Evolutionary conservation across 768 basidiomycete genomes (phyloP).

Genomic region (Suillus ampliporus): DNA sequence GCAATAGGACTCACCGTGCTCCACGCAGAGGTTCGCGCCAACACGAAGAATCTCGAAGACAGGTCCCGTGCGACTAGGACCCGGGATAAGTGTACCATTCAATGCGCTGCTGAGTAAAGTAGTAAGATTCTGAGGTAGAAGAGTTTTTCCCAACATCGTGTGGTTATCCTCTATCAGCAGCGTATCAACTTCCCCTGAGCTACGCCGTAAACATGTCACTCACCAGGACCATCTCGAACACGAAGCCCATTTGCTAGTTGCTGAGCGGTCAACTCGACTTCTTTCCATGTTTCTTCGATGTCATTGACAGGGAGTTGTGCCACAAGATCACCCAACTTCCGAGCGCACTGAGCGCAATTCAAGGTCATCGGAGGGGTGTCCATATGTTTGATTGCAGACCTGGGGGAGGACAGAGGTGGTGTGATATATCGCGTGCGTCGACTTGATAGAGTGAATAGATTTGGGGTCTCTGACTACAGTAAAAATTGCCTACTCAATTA

Average conservation of each 20-base stretch:
- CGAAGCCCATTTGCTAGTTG: conserved; percentile 68
- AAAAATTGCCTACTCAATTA: conserved; percentile 1
- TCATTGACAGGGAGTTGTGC: conserved; percentile 38
- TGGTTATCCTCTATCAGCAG: conserved; percentile 67
- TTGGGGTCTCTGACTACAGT: background rate
- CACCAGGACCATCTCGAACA: conserved; percentile 57
- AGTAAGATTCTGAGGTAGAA: conserved; percentile 68
- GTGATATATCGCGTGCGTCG: background rate
- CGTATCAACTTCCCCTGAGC: conserved; percentile 21
- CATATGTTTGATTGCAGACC: conserved; percentile 21
- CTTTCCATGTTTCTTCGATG: conserved; percentile 50
- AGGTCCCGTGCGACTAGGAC: conserved; percentile 50
- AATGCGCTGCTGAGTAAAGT: conserved; percentile 64
- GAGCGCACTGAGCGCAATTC: conserved; percentile 34
- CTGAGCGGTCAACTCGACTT: conserved; percentile 57
- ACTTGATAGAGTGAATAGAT: background rate
- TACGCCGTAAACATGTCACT: conserved; percentile 16
- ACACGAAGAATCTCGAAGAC: conserved; percentile 77
- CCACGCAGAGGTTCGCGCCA: conserved; percentile 84
- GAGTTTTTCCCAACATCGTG: conserved; percentile 65
- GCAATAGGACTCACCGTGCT: conserved; percentile 61
- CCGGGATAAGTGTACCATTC: conserved; percentile 52
- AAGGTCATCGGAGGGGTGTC: conserved; percentile 19
- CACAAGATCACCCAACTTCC: conserved; percentile 40
- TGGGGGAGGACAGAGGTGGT: background rate